Evolutionary conservation across 805 yeast species (phyloP), one percentile per base, ranked within the genome.

Genomic region (Danielia oregonensis): DNA sequence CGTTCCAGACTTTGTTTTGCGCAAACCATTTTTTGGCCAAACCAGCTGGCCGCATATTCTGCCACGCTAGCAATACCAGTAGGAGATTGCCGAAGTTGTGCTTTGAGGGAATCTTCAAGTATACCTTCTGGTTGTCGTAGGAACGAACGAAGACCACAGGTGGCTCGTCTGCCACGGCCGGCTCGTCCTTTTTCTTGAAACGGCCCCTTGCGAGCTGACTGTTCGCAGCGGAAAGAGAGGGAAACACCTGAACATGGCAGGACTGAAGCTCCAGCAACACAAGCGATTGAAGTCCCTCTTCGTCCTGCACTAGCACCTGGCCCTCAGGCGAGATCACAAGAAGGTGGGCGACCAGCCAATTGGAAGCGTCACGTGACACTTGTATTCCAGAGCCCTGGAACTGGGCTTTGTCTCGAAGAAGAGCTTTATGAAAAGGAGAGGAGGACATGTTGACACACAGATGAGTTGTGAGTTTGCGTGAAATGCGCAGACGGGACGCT

Each of bases 51-150:
- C 60, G 69, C 47, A 78, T 49, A 24, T 68, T 63, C 40, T 76
- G 78, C 86, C 86, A 79, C 34, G 77, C 73, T 16, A 76, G 44
- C 29, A 79, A 51, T 6, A 68, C 47, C 29, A 73, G 59, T 17
- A 78, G 46, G 16, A 79, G 49, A 27, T 60, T 55, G 21, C 70
- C 59, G 37, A 78, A 74, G 32, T 53, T 61, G 22, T 52, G 35
- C 36, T 59, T 63, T 9, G 63, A 52, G 4, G 61, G 52, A 8
- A 72, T 54, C 35, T 62, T 46, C 43, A 63, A 49, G 48, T 65
- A 67, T 17, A 65, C 39, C 46, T 59, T 53, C 39, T 61, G 61
- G 43, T 59, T 67, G 37, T 63, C 63, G 40, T 52, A 60, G 1
- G 74, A 61, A 23, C 63, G 59, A 15, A 75, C 51, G 39, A 61